phyloP scores from a whole-genome alignment of 345 rosid genomes.

The Citrus cavaleriei region DNA sequence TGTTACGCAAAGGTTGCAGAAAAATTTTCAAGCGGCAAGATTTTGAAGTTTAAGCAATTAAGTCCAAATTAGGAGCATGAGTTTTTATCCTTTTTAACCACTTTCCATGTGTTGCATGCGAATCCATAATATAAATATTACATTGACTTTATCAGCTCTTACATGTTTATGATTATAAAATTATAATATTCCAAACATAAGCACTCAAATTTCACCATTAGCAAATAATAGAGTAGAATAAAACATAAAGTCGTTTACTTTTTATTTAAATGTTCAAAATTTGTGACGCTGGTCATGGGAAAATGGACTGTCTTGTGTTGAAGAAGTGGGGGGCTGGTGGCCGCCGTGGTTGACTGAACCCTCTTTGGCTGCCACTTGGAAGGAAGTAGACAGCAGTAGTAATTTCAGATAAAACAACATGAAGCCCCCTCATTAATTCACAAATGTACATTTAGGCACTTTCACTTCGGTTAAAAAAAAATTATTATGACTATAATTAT shows the following conservation, averaged over 20 bases:
- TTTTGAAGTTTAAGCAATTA: neutral
- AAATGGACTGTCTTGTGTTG: neutral
- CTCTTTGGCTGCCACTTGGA: neutral
- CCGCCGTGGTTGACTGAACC: slow-evolving; percentile 19
- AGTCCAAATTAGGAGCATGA: neutral
- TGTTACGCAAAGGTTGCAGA: neutral
- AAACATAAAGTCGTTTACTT: too few species aligned
- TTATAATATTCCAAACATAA: too few species aligned
- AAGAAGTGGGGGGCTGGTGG: neutral
- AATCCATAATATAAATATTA: neutral
- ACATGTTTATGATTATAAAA: too few species aligned
- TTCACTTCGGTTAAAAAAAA: too few species aligned
- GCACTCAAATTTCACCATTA: neutral
- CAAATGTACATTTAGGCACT: too few species aligned
- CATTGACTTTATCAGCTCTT: neutral
- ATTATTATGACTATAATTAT: too few species aligned
- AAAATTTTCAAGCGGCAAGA: neutral
- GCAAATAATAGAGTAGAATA: too few species aligned
- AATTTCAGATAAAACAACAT: too few species aligned
- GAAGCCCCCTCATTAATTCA: too few species aligned
- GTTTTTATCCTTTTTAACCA: neutral
- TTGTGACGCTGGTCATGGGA: neutral
- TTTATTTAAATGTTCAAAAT: too few species aligned
- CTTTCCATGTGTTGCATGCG: neutral
- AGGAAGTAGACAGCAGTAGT: too few species aligned